These are phyloP conservation scores for Mesostigma viride DNA, from an alignment of 139 green algal species.

Conservation along the genomic window DNA sequence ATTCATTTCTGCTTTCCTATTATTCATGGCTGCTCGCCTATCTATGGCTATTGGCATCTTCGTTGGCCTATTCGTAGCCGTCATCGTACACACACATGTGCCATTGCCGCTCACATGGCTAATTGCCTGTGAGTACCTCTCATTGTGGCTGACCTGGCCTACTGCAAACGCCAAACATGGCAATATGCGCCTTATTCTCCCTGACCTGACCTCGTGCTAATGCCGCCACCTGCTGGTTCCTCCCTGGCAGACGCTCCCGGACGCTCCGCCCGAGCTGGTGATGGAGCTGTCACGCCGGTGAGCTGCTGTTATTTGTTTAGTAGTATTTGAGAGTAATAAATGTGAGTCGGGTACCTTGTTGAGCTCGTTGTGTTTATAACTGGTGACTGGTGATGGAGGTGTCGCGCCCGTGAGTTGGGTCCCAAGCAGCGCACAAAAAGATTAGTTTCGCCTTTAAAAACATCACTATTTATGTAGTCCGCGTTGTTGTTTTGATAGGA, in stretches of 20 bases:
- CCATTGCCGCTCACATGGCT: no score
- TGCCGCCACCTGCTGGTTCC: background rate
- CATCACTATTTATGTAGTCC: no score
- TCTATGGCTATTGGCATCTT: no score
- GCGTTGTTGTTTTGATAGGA: no score
- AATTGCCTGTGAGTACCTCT: background rate
- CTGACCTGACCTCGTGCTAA: background rate
- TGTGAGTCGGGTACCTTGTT: background rate
- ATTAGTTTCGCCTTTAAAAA: background rate
- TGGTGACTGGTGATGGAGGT: no score
- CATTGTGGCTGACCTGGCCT: background rate
- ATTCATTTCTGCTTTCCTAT: no score
- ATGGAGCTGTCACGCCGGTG: conserved; percentile 63
- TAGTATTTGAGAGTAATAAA: background rate
- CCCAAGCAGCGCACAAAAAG: background rate
- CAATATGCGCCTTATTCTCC: background rate
- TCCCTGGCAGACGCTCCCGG: conserved; percentile 30
- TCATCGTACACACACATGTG: no score
- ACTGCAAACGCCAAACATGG: background rate
- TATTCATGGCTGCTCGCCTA: no score
- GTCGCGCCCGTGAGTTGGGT: background rate
- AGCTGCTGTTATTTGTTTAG: background rate
- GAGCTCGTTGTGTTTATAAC: background rate
- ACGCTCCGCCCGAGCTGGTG: conserved; percentile 75
- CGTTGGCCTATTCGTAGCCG: no score